Base-by-base conservation (phyloP, 2,329 filamentous ascomycete species). In the Fusarium dimerum region DNA sequence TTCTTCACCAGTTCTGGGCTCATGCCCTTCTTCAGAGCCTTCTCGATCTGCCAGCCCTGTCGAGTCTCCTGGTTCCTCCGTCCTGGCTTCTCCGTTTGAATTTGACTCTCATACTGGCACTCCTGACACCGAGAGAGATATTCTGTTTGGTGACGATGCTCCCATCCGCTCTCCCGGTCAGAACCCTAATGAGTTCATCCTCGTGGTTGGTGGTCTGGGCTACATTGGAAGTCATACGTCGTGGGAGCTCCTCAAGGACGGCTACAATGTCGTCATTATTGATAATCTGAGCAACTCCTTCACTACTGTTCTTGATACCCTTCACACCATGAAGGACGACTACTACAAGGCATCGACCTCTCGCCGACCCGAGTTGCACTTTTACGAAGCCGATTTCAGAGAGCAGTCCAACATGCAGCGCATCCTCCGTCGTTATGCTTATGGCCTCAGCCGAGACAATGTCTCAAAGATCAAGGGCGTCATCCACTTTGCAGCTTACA, bases 401-500 rank as follows among this genome's bases (percentile, higher is more conserved):
- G 69, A 69, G 55, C 57, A 60, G 40, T 61, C 63, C 43, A 54
- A 47, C 8, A 71, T 73, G 69, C 61, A 63, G n/a, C 62, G 65
- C 41, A 65, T 73, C 11, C 63, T 73, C 2, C 67, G 71, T 47
- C 63, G 63, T 48, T 72, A 73, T 57, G 63, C 67, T 15, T 45
- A 40, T 39, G 26, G n/a, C 32, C 3, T 41, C 17, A 11, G 16
- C 34, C 39, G 38, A 36, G 30, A n/a, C 10, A 41, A 40, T 20
- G 57, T 36, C 8, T 48, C 56, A 5, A 45, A 43, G 36, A 47
- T 56, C 51, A 54, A 51, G 38, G 84, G 83, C 2, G 83, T 87
- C 20, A 85, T 88, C 51, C 85, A 88, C 64, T 87, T 88, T 59
- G 85, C 85, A n/a, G 85, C 84, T 3, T 81, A 82, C 73, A 87